Evolutionary conservation across 2,329 filamentous ascomycete species (phyloP), one percentile per base, ranked within the genome.

Genomic region (Rachicladosporium sp.): DNA sequence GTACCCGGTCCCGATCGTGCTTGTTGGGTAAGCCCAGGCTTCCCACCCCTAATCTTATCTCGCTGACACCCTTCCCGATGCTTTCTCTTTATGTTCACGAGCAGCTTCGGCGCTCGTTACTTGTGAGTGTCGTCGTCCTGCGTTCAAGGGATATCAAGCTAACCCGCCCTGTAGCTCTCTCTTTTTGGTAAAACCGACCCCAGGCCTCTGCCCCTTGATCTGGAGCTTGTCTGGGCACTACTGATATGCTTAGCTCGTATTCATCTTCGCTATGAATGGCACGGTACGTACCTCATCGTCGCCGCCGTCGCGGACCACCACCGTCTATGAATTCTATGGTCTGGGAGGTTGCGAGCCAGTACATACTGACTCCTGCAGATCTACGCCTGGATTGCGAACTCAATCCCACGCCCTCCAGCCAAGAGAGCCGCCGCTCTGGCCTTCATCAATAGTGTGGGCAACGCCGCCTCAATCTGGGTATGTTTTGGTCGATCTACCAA

Each of bases 311-410:
- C 15, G 15, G 15, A 19, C 15, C 15, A 19, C 15, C 15, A 19
- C 15, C 15, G 15, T 19, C 15, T 19, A 19, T 19, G 15, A 19
- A 19, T 19, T 19, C 15, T 19, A 19, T 19, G 15, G 15, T 19
- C 15, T 19, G 15, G 15, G 15, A 19, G 15, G 15, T 19, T 19
- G 15, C 15, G 15, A 19, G 15, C 7, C n/a, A 33, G 31, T 11
- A n/a, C 11, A 10, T 3, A n/a, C 38, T 37, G 10, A 41, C 38
- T 10, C 10, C 10, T 19, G 13, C 30, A 41, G 39, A 41, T 74
- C 35, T 85, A 78, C 52, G 80, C 78, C 2, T 91, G 83, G 83
- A 85, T 88, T 46, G 76, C 73, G 35, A 84, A 82, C 54, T 80
- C 78, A 1, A 69, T 89, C 37, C 82, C 82, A 0, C 73, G 82